Evolutionary conservation across 306 rosid genomes (phyloP), one percentile per base, ranked within the genome.

Genomic region (Urtica urens): DNA sequence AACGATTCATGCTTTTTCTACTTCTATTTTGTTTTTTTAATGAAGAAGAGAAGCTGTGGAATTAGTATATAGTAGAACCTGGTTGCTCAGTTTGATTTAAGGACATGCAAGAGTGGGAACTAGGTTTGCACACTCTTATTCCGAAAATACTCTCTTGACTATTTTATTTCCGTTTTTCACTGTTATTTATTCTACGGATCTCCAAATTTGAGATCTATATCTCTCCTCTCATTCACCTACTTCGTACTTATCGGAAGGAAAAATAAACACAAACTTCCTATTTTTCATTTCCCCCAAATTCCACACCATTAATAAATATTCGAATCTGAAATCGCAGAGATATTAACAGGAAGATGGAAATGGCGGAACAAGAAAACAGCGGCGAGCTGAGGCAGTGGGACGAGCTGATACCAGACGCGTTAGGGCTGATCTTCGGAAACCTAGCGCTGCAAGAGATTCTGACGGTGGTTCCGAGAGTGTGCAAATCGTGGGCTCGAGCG

Each of bases 401-500:
- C 48, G 99, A 92, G 60, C 53, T 92, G 59, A 86, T 86, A 57
- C 99, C 96, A 0, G 99, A 92, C 44, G 85, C 96, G 2, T 47
- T 92, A 47, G 96, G 94, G 23, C 63, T 92, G 49, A 92, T 92
- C 63, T 92, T 92, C 81, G 61, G 65, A 42, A 72, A 92, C 37
- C 77, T 92, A 5, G 59, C 86, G 46, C 88, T 86, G 20, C 78
- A 78, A 39, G 99, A 82, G 48, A 75, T 54, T 42, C 79, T 86
- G 21, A 79, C 88, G 0, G 88, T 82, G 58, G 74, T 92, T 59
- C 99, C 99, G 2, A 60, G 81, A 74, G 96, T 86, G 17, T 92
- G 96, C 58, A 86, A 86, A 59, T 79, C 94, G 39, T 92, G 99
- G 99, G 58, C 68, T 64, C 79, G 64, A 64, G 93, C 81, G n/a